A percentile compares a stretch with the other conserved stretches of the same genome.
Conservation (phyloP, 73 alveolate species). For the Effrenium voratum region DNA sequence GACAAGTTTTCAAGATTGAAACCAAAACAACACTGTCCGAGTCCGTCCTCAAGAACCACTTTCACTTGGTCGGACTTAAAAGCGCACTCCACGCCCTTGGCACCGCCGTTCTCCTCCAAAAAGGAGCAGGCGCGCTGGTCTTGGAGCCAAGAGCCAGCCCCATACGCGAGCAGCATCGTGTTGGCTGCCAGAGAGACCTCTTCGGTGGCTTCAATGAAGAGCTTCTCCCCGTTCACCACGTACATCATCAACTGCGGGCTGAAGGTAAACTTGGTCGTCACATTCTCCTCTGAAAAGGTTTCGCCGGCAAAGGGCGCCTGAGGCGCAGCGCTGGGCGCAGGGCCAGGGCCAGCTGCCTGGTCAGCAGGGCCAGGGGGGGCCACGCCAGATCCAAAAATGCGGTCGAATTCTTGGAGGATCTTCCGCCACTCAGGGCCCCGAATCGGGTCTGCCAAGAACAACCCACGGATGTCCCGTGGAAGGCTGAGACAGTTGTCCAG, state of each 20-base stretch:
- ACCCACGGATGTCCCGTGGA: not conserved
- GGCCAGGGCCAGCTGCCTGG: not conserved
- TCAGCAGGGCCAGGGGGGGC: not conserved
- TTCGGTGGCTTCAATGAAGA: constrained; percentile 1
- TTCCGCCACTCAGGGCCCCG: not conserved
- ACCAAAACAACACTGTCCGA: no score
- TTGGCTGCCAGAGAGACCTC: not conserved
- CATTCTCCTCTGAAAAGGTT: not conserved
- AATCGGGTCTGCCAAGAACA: not conserved
- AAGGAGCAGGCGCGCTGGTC: not conserved
- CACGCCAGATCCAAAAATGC: not conserved
- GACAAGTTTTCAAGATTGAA: not conserved
- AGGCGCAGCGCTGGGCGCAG: not conserved
- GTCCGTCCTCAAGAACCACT: not conserved
- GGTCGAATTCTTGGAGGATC: constrained; percentile 1
- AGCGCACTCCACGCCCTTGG: not conserved
- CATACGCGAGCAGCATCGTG: not conserved
- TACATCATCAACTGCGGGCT: not conserved
- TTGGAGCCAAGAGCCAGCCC: constrained; percentile 2
- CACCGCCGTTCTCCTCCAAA: not conserved
- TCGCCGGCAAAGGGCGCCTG: not conserved
- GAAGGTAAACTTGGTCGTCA: not conserved
- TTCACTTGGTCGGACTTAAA: not conserved
- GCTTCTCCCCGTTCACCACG: constrained; percentile 10
- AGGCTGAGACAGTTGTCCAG: not conserved